Percentiles rank a stretch among this genome's conserved stretches.
These are phyloP conservation scores for Mycena chlorophos DNA, from an alignment of 768 basidiomycete genomes.

Conservation along the genomic window DNA sequence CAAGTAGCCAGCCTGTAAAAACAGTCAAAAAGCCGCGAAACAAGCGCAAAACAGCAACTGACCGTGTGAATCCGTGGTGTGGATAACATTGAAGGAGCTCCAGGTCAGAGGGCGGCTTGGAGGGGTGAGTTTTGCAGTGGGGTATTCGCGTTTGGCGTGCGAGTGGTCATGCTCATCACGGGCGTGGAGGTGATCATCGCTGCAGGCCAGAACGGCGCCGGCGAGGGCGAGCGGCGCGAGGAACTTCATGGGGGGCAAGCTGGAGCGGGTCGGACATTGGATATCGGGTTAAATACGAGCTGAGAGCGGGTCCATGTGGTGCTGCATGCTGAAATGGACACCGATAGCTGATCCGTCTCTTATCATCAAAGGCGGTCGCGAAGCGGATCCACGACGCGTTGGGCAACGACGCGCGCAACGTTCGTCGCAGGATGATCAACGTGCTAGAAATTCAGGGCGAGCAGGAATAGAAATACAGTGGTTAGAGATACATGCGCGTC, in stretches of 20 bases:
- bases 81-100: conserved; percentile 70
- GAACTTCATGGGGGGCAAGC: conserved; percentile 3
- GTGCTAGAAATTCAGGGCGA: too few species aligned
- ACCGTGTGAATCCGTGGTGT: conserved; percentile 67
- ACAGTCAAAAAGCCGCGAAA: not conserved
- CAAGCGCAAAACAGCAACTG: not conserved
- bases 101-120: conserved; percentile 61
- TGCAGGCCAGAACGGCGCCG: conserved; percentile 28
- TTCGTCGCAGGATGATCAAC: too few species aligned
- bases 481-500: conserved; percentile 24
- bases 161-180: conserved; percentile 27
- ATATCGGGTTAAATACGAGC: not conserved
- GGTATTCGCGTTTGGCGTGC: conserved; percentile 36
- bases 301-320: not conserved
- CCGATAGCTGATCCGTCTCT: too few species aligned
- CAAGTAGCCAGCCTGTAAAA: conserved; percentile 62
- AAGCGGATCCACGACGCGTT: too few species aligned
- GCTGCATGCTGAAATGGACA: too few species aligned
- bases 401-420: too few species aligned
- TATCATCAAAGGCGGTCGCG: too few species aligned
- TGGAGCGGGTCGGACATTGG: not conserved
- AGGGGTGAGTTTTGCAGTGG: conserved; percentile 42
- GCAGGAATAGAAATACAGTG: conserved; percentile 20
- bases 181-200: conserved; percentile 18
- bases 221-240: conserved; percentile 42